Base-by-base conservation (phyloP, 2,329 filamentous ascomycete species). In the Phoma sp. region DNA sequence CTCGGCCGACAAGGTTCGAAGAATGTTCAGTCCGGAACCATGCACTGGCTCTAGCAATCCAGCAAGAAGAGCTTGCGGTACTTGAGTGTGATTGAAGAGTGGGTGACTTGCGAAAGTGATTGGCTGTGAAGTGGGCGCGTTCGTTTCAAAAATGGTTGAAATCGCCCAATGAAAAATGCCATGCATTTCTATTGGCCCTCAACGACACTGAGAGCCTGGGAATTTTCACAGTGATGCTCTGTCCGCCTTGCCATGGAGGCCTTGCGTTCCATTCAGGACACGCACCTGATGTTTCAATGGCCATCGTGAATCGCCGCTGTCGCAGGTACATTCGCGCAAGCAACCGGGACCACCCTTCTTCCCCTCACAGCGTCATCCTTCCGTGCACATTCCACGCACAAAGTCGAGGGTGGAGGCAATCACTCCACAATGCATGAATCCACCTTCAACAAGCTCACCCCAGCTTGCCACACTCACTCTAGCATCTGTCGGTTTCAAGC, bases 401-500 rank as follows among this genome's bases (percentile, higher is more conserved):
- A 33, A 25, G 37, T 47, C 49, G 21, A 26, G 36, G 6, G 7
- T 32, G 32, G 23, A 42, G 20, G 18, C 12, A n/a, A 17, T 28
- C 28, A 42, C 51, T 29, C n/a, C 38, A 36, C 45, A 23, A 30
- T 46, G 46, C 51, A 45, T 46, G n/a, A 46, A 47, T 9, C 45
- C 45, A 49, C 39, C 32, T 46, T 45, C 39, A 42, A 49, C 28
- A 53, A 40, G 47, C 39, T 43, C 38, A 39, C 29, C 46, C 48
- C 38, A 60, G 57, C 51, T 47, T 50, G 54, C 60, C 60, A 57
- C 30, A 34, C 43, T 36, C 30, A 29, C 52, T 29, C 33, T 45
- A 47, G 37, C 53, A 58, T 52, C 51, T 58, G 53, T 56, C 55
- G 52, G 65, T 71, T 71, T 71, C 62, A 60, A 53, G 23, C 49